These are phyloP conservation scores for Gleditsia sinensis DNA, from an alignment of 306 rosid species.

Conservation along the genomic window DNA sequence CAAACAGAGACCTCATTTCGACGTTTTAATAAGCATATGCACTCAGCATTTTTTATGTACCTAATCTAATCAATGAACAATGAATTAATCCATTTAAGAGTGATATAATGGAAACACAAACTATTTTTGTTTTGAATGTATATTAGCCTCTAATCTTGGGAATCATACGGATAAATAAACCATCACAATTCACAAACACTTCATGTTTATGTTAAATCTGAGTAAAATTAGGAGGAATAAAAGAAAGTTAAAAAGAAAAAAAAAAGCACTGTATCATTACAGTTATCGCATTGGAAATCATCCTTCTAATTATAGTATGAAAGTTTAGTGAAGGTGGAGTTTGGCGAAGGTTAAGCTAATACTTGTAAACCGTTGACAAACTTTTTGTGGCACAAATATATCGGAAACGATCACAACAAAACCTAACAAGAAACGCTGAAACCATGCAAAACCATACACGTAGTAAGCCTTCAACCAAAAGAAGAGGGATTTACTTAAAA, in stretches of 20 bases:
- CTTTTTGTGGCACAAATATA: constrained; percentile 2
- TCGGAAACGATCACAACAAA: background rate
- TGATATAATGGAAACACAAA: too few relatives aligned
- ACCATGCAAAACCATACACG: constrained; percentile 36
- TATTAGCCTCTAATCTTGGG: too few relatives aligned
- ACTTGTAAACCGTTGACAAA: background rate
- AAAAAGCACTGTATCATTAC: too few relatives aligned
- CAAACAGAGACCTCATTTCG: constrained; percentile 21
- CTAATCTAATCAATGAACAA: background rate
- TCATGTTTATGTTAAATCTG: background rate
- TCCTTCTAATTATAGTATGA: too few relatives aligned
- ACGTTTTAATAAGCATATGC: background rate
- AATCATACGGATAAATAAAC: too few relatives aligned
- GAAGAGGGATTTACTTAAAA: constrained; percentile 16
- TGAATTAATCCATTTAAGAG: background rate
- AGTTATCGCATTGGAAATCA: background rate
- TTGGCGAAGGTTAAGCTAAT: constrained; percentile 11
- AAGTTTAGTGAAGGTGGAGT: too few relatives aligned
- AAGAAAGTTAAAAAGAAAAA: too few relatives aligned
- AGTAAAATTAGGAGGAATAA: too few relatives aligned
- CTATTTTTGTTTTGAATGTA: background rate
- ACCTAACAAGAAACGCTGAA: constrained; percentile 14
- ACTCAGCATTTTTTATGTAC: background rate
- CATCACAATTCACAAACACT: background rate
- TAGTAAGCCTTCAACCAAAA: constrained; percentile 16